A percentile compares a stretch with the other conserved stretches of the same genome.
Evolutionary conservation across 2,329 filamentous ascomycete genomes (phyloP).

Genomic region (Daldinia sp.): DNA sequence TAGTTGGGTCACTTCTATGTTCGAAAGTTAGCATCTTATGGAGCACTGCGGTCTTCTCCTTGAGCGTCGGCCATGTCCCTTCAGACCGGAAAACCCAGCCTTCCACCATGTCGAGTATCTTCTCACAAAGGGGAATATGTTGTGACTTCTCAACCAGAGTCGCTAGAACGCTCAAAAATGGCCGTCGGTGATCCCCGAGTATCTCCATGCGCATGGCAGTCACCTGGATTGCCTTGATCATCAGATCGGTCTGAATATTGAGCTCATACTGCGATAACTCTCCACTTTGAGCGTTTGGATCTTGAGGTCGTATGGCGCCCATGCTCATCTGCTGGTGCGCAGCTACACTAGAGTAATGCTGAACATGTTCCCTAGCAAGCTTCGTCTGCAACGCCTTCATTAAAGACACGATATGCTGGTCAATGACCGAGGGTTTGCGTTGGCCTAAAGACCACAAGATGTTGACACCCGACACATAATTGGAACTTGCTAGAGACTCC

Average conservation of each 20-base stretch:
- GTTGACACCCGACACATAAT: constrained; percentile 90
- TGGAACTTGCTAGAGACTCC: constrained; percentile 83
- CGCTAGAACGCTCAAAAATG: constrained; percentile 94
- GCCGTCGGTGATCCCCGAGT: constrained; percentile 88
- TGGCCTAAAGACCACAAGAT: constrained; percentile 92
- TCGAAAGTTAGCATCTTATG: constrained; percentile 99
- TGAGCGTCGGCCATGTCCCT: constrained; percentile 95
- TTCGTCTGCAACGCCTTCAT: constrained; percentile 96
- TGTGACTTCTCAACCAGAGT: constrained; percentile 95
- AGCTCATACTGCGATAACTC: constrained; percentile 81
- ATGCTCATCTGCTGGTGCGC: constrained; percentile 61
- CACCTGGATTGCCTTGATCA: constrained; percentile 95
- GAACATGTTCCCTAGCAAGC: constrained; percentile 93
- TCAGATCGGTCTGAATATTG: constrained; percentile 88
- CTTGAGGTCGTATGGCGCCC: constrained; percentile 59
- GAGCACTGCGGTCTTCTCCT: constrained; percentile 98
- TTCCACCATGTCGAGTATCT: constrained; percentile 94
- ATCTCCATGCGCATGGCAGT: constrained; percentile 92
- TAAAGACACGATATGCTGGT: constrained; percentile 85
- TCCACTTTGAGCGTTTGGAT: constrained; percentile 65
- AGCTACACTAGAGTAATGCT: constrained; percentile 72
- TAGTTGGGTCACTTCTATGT: constrained; percentile 80
- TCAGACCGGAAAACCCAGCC: constrained; percentile 96
- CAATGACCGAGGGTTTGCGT: constrained; percentile 86
- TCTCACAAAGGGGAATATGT: constrained; percentile 87